These are phyloP conservation scores for Auriscalpium orientale DNA, from an alignment of 768 basidiomycete genomes.

Conservation along the genomic window DNA sequence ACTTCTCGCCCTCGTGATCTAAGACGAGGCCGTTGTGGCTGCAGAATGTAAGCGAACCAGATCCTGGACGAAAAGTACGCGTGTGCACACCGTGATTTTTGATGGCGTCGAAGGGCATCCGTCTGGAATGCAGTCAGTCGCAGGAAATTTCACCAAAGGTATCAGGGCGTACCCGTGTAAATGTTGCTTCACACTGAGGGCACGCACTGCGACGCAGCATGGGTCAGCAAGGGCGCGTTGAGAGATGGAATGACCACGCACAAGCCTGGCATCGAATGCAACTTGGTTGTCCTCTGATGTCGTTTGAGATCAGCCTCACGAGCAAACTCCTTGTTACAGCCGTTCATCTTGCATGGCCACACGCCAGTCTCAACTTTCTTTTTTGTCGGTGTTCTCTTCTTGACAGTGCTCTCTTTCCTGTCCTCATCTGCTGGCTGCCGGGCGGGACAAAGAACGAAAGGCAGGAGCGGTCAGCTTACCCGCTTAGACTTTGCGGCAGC, in stretches of 20 bases:
- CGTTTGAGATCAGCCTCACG: slow-evolving; percentile 77
- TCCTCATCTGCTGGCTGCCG: slow-evolving; percentile 28
- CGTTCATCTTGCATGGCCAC: slow-evolving; percentile 79
- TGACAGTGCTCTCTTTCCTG: slow-evolving; percentile 35
- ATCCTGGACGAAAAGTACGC: slow-evolving; percentile 4
- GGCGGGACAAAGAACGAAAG: slow-evolving; percentile 17
- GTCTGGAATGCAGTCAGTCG: slow-evolving; percentile 35
- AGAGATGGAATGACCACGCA: slow-evolving; percentile 29
- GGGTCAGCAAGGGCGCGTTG: slow-evolving; percentile 4
- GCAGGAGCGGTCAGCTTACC: slow-evolving; percentile 9
- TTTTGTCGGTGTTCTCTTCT: slow-evolving; percentile 28
- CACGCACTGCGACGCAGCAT: slow-evolving; percentile 42
- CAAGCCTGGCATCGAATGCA: slow-evolving; percentile 71
- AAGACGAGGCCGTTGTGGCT: slow-evolving; percentile 66
- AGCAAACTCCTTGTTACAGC: slow-evolving; percentile 76
- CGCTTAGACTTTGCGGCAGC: slow-evolving; percentile 4
- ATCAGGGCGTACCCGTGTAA: slow-evolving; percentile 55
- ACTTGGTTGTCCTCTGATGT: slow-evolving; percentile 74
- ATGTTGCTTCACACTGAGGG: slow-evolving; percentile 74
- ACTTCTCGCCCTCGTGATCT: slow-evolving; percentile 34
- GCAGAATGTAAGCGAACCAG: slow-evolving; percentile 2
- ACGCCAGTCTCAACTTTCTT: slow-evolving; percentile 48
- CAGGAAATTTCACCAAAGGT: background rate
- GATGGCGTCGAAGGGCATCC: slow-evolving; percentile 75
- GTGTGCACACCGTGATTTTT: slow-evolving; percentile 62